Evolutionary conservation across 2,329 filamentous ascomycete genomes (phyloP).

Genomic region (Colletotrichum eleusines): DNA sequence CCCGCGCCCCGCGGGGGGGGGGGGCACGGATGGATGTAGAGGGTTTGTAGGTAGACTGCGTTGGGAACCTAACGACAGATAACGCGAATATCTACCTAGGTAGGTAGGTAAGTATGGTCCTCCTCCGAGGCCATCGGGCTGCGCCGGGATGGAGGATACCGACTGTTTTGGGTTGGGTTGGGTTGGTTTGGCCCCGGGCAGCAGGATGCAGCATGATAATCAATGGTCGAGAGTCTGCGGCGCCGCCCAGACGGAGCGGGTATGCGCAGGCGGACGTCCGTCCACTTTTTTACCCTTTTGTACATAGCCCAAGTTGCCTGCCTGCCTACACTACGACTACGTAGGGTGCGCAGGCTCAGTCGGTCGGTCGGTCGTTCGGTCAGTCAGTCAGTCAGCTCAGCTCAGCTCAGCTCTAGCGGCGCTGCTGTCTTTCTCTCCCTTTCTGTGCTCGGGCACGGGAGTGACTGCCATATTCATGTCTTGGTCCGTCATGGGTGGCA

Average conservation of each 20-base stretch:
- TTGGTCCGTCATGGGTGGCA: background rate
- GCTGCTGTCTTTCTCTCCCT: background rate
- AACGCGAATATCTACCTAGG: too few relatives aligned
- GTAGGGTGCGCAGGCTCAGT: background rate
- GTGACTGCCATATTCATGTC: too few relatives aligned
- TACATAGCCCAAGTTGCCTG: too few relatives aligned
- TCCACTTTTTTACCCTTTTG: background rate
- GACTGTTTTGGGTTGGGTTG: background rate
- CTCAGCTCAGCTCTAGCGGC: background rate
- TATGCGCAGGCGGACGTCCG: background rate
- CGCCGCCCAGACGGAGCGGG: conserved; percentile 15
- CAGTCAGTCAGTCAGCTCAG: background rate
- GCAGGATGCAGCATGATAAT: conserved; percentile 13
- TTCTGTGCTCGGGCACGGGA: too few relatives aligned
- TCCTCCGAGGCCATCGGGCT: too few relatives aligned
- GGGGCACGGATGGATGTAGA: too few relatives aligned
- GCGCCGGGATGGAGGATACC: background rate
- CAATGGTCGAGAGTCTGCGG: background rate
- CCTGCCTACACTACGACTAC: too few relatives aligned
- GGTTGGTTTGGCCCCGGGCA: background rate
- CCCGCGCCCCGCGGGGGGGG: too few relatives aligned
- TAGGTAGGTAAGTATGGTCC: too few relatives aligned
- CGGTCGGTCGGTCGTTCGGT: too few relatives aligned
- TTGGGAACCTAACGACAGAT: too few relatives aligned
- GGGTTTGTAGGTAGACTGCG: too few relatives aligned